Base-by-base conservation (phyloP, 192 early-diverging fungal species). In the Coemansia sp. region DNA sequence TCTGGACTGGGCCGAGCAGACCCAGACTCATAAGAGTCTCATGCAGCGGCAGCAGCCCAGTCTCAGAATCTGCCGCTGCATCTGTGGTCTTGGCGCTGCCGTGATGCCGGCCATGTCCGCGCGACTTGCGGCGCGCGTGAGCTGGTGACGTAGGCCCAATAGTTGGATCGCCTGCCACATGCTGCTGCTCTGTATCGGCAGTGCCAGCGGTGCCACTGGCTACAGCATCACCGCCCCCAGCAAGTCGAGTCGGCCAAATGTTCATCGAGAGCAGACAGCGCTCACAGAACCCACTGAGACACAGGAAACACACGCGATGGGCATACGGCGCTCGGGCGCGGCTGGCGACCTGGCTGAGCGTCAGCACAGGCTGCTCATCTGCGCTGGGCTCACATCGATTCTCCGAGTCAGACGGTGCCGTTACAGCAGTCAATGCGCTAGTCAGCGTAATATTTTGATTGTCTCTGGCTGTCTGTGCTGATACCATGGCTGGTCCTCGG, bases 231-330 rank as follows among this genome's bases (percentile, higher is more conserved):
- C 40, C 40, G 11, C 40, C 40, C 12, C n/a, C 40, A n/a, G 40
- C 15, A 4, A n/a, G 40, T 5, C 20, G 17, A 9, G 62, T 79
- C 3, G 77, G 77, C 77, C 77, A 79, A 34, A 79, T 79, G 23
- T 70, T 61, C 77, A 79, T 64, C 17, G 77, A 80, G 49, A 80
- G 19, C 22, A 74, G 44, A 17, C 77, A 80, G 10, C 71, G 71
- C 68, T 71, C 71, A 64, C 77, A 80, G 61, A 23, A 71, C 3
- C 77, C 77, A 49, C 77, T 57, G 0, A 80, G 62, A 28, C 77
- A 80, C 64, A 80, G 52, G 50, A 80, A 80, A 22, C 77, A 80
- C 60, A 74, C 57, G 47, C 77, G 71, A 5, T 72, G 71, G 0
- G 71, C 66, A 17, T 68, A 71, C 2, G 71, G 56, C 25, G 63